Evolutionary conservation across 805 yeast species (phyloP).

Genomic region (Spathaspora hagerdaliae): DNA sequence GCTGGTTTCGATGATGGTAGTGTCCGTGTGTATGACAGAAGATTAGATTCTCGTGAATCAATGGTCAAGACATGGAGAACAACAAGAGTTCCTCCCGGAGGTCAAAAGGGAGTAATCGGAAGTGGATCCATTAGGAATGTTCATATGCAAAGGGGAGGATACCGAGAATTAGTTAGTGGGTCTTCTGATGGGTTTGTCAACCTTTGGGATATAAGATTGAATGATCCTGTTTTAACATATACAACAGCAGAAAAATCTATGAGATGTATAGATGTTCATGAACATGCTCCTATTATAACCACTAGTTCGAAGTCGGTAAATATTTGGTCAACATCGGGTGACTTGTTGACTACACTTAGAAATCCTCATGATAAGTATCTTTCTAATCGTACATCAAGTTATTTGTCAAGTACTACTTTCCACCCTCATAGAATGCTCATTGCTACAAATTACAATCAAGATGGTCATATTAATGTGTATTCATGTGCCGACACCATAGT

Average conservation of each 20-base stretch:
- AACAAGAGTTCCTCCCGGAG: constrained; percentile 11
- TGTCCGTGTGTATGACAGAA: constrained; percentile 83
- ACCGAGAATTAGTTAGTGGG: constrained; percentile 83
- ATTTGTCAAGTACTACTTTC: constrained; percentile 64
- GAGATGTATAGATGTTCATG: constrained; percentile 81
- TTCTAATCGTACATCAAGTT: constrained; percentile 44
- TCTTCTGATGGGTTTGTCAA: constrained; percentile 77
- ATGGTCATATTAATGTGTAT: constrained; percentile 63
- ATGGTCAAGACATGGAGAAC: constrained; percentile 79
- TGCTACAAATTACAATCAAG: constrained; percentile 81
- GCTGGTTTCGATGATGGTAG: constrained; percentile 93
- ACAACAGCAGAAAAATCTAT: constrained; percentile 49
- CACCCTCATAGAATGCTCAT: constrained; percentile 96
- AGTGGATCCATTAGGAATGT: constrained; percentile 63
- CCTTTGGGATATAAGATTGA: constrained; percentile 84
- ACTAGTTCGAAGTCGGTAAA: constrained; percentile 80
- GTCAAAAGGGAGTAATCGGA: constrained; percentile 1
- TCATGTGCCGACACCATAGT: constrained; percentile 33
- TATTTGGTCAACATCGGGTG: constrained; percentile 84
- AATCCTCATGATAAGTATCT: constrained; percentile 43
- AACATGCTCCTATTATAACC: constrained; percentile 92
- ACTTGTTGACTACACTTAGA: constrained; percentile 57
- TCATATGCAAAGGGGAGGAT: constrained; percentile 96
- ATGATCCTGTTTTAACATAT: constrained; percentile 67
- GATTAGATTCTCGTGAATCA: constrained; percentile 79